Percentiles rank a stretch among this genome's conserved stretches.
phyloP scores from a whole-genome alignment of 495 filamentous ascomycete species.

The Evernia prunastri region DNA sequence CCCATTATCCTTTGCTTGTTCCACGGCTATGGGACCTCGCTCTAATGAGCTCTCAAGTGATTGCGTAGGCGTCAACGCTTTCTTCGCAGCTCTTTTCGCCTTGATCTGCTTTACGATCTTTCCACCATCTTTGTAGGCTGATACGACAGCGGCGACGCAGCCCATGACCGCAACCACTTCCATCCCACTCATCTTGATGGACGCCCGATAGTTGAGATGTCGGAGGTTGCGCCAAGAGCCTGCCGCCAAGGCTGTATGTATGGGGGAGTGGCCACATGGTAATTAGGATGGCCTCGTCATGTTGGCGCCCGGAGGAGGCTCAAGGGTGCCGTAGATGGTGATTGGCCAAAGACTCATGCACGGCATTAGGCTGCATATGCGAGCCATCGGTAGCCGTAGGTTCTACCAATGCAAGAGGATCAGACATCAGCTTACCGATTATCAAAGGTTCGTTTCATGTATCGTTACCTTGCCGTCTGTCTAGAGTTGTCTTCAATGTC shows the following conservation, averaged over 20 bases:
- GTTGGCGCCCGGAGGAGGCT: neutral
- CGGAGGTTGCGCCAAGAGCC: neutral
- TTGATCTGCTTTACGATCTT: conserved; percentile 22
- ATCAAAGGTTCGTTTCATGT: neutral
- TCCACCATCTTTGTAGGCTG: conserved; percentile 22
- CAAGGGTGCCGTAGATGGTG: conserved; percentile 10
- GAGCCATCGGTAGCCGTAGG: neutral
- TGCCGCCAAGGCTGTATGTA: neutral
- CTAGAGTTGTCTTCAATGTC: neutral
- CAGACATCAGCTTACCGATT: neutral
- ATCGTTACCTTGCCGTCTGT: neutral
- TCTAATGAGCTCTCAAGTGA: conserved; percentile 20
- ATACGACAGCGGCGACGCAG: conserved; percentile 24
- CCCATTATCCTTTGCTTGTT: conserved; percentile 17
- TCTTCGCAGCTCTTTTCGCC: conserved; percentile 21
- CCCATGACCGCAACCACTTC: conserved; percentile 23
- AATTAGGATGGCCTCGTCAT: neutral
- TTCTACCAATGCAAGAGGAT: neutral
- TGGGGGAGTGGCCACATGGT: too few relatives aligned
- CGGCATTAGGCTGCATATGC: conserved; percentile 2
- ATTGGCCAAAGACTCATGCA: conserved; percentile 1
- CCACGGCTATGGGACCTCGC: conserved; percentile 18
- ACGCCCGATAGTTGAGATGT: neutral
- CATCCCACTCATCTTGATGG: conserved; percentile 23
- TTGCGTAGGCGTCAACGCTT: conserved; percentile 16